Evolutionary conservation across 805 yeast genomes (phyloP).

Genomic region (Candida pini): DNA sequence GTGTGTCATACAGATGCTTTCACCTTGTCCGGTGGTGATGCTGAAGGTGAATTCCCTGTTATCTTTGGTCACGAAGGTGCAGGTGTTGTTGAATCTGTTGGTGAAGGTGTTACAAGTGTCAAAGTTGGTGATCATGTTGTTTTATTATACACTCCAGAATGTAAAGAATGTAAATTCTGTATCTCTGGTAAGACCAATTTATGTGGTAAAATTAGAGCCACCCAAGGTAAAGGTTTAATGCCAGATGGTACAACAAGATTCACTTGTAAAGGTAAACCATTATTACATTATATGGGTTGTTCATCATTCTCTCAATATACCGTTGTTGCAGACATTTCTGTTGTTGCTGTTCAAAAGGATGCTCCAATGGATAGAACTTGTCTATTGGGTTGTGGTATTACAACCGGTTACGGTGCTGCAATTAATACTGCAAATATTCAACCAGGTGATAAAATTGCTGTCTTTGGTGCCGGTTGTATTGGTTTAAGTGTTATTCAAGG

Average conservation of each 20-base stretch:
- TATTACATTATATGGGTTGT: conserved; percentile 96
- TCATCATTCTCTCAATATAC: conserved; percentile 96
- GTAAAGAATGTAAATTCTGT: conserved; percentile 93
- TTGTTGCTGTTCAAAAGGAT: conserved; percentile 80
- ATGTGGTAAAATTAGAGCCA: conserved; percentile 92
- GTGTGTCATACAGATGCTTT: conserved; percentile 99
- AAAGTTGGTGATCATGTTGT: conserved; percentile 92
- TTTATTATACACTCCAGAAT: conserved; percentile 94
- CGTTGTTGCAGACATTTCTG: conserved; percentile 95
- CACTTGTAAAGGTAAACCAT: conserved; percentile 74
- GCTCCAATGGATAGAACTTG: conserved; percentile 87
- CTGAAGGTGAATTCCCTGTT: conserved; percentile 94
- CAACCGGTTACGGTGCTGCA: conserved; percentile 98
- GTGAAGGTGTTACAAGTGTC: conserved; percentile 88
- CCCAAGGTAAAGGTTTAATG: conserved; percentile 98
- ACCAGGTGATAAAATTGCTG: conserved; percentile 89
- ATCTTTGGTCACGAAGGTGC: conserved; percentile 98
- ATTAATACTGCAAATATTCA: conserved; percentile 87
- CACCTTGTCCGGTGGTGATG: conserved; percentile 90
- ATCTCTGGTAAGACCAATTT: conserved; percentile 91
- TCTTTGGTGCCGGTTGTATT: conserved; percentile 97
- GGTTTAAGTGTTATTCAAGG: conserved; percentile 97
- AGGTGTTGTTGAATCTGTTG: conserved; percentile 91
- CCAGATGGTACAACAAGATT: conserved; percentile 97
- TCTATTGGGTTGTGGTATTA: conserved; percentile 95